These are phyloP conservation scores for Penicillium goetzii DNA, from an alignment of 495 filamentous ascomycete genomes.

Conservation along the genomic window DNA sequence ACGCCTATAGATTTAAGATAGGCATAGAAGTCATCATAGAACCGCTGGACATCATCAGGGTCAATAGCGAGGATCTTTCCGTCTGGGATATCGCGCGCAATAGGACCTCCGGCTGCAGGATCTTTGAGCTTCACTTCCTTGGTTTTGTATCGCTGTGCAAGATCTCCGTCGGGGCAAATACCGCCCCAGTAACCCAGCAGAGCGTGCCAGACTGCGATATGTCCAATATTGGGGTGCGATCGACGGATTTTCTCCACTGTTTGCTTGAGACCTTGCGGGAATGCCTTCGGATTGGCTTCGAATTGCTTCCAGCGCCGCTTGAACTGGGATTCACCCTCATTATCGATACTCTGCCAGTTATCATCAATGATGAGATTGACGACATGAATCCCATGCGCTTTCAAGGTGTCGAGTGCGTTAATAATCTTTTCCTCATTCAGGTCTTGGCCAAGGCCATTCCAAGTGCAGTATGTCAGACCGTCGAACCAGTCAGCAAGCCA, in stretches of 20 bases:
- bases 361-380: conserved; percentile 91
- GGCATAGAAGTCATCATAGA: conserved; percentile 91
- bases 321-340: conserved; percentile 56
- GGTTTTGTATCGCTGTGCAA: conserved; percentile 80
- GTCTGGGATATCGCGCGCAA: conserved; percentile 42
- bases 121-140: conserved; percentile 63
- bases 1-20: conserved; percentile 73
- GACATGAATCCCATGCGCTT: conserved; percentile 72
- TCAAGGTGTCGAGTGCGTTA: conserved; percentile 70
- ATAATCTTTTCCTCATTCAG: conserved; percentile 81
- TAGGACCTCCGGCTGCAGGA: conserved; percentile 58
- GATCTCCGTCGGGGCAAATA: conserved; percentile 68
- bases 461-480: conserved; percentile 82
- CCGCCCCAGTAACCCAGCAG: conserved; percentile 97
- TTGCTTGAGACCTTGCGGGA: conserved; percentile 76
- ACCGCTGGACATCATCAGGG: conserved; percentile 66
- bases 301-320: conserved; percentile 66
- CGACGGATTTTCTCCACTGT: conserved; percentile 69
- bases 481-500: conserved; percentile 93
- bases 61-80: conserved; percentile 64
- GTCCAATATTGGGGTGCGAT: conserved; percentile 71
- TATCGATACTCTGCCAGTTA: conserved; percentile 87
- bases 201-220: conserved; percentile 95
- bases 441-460: conserved; percentile 87
- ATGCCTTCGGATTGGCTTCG: conserved; percentile 79